phyloP scores from a whole-genome alignment of 1,139 yeast species.

The Debaryomyces sp. region DNA sequence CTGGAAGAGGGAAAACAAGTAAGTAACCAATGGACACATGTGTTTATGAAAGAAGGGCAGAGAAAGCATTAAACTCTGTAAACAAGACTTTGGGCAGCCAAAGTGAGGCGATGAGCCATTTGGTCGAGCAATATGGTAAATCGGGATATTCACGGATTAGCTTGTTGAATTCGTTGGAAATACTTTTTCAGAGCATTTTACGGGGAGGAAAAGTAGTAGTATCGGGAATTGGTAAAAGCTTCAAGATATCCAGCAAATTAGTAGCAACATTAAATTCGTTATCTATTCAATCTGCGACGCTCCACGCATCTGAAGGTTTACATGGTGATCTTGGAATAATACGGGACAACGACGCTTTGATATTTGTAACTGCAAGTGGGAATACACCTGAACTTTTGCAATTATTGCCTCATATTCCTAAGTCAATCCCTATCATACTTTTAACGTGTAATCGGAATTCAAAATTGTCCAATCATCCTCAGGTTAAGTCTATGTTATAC shows the following conservation, averaged over 20 bases:
- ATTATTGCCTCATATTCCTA: slow-evolving; percentile 61
- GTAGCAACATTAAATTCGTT: slow-evolving; percentile 84
- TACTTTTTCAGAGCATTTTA: slow-evolving; percentile 50
- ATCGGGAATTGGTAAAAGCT: slow-evolving; percentile 85
- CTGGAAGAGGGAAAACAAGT: neutral
- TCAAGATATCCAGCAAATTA: slow-evolving; percentile 73
- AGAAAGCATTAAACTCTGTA: slow-evolving; percentile 21
- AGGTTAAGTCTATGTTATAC: slow-evolving; percentile 53
- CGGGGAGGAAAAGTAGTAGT: slow-evolving; percentile 69
- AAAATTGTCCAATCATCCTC: slow-evolving; percentile 46
- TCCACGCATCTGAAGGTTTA: slow-evolving; percentile 87
- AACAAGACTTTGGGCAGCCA: slow-evolving; percentile 34
- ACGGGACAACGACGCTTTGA: slow-evolving; percentile 60
- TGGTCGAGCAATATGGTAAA: slow-evolving; percentile 32
- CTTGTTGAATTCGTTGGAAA: slow-evolving; percentile 50
- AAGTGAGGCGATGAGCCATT: slow-evolving; percentile 35
- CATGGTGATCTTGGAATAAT: slow-evolving; percentile 88
- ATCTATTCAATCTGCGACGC: slow-evolving; percentile 63
- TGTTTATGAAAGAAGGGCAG: slow-evolving; percentile 3
- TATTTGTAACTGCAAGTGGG: slow-evolving; percentile 80
- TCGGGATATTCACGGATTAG: slow-evolving; percentile 52
- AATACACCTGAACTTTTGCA: slow-evolving; percentile 75
- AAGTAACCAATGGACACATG: neutral
- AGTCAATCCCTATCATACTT: slow-evolving; percentile 55
- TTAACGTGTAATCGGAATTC: slow-evolving; percentile 63